Base-by-base conservation (phyloP, 1,284 basidiomycete genomes). In the Ustilago esculenta region DNA sequence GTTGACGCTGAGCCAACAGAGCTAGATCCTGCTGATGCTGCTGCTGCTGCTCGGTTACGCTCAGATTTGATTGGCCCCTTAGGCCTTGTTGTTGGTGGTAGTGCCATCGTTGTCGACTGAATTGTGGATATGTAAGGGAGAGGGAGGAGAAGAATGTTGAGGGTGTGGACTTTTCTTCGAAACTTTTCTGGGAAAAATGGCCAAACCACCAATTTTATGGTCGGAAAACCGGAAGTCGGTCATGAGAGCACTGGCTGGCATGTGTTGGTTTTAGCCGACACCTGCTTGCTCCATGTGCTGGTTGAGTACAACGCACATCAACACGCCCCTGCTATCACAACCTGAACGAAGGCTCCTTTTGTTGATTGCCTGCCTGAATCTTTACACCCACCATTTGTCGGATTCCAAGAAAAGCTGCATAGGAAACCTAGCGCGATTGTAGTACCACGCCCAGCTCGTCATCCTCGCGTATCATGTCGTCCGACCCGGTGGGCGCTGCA, bases 401-500 rank as follows among this genome's bases (percentile, higher is more conserved):
- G n/a, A n/a, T n/a, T 29, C 27, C 27, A 29, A 29, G 27, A 29
- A 12, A n/a, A n/a, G n/a, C n/a, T n/a, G n/a, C n/a, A n/a, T n/a
- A n/a, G n/a, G n/a, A n/a, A n/a, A n/a, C n/a, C n/a, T n/a, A n/a
- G n/a, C n/a, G n/a, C n/a, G n/a, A n/a, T n/a, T n/a, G n/a, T n/a
- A n/a, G n/a, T n/a, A n/a, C n/a, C n/a, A n/a, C n/a, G n/a, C n/a
- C n/a, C n/a, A n/a, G n/a, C n/a, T n/a, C n/a, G n/a, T n/a, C 27
- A 29, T 35, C 21, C 14, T 29, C 4, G 18, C 43, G 24, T 14
- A 20, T 20, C 56, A 72, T 73, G 72, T 59, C 72, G 42, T 56
- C 60, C 40, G 73, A 73, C 54, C 73, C 73, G 9, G 73, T 76
- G 11, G 71, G 59, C 35, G 67, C 72, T 6, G 73, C 73, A 2